Conservation (phyloP, 2,329 filamentous ascomycete species). For the Magnaporthiopsis poae region DNA sequence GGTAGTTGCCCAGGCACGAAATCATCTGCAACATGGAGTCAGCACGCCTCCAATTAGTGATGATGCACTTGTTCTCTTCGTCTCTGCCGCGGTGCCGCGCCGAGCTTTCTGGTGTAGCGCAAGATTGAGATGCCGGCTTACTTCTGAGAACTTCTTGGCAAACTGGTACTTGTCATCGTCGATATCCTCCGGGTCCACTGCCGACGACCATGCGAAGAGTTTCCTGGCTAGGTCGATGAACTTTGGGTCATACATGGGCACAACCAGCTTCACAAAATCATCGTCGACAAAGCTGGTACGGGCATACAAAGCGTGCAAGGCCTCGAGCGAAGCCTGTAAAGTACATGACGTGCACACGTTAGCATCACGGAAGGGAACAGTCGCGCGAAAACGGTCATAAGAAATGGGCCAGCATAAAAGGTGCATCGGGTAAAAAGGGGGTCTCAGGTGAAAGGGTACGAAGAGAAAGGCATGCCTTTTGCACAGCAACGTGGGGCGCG, state of each 20-base stretch:
- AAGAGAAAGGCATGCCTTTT: slow-evolving; percentile 48
- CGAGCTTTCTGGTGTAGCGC: too few relatives aligned
- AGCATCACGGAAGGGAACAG: neutral
- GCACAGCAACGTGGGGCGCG: slow-evolving; percentile 58
- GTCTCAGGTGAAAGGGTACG: neutral
- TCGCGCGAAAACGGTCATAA: neutral
- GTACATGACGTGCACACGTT: slow-evolving; percentile 2
- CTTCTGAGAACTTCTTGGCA: slow-evolving; percentile 88
- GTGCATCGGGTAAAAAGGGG: too few relatives aligned
- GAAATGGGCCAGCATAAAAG: neutral
- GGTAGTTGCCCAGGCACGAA: slow-evolving; percentile 72
- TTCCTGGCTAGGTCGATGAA: slow-evolving; percentile 62
- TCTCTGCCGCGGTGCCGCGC: neutral
- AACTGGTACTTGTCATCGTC: slow-evolving; percentile 88
- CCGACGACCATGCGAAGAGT: slow-evolving; percentile 65
- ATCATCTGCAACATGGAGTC: slow-evolving; percentile 51
- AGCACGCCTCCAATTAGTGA: neutral
- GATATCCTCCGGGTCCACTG: slow-evolving; percentile 69
- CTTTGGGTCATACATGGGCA: slow-evolving; percentile 65
- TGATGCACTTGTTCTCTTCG: neutral
- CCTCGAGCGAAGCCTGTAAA: slow-evolving; percentile 63
- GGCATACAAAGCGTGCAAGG: slow-evolving; percentile 71
- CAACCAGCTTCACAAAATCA: slow-evolving; percentile 68
- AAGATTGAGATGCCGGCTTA: slow-evolving; percentile 26
- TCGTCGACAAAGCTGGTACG: slow-evolving; percentile 64